These are phyloP conservation scores for Gorgonomyces haynaldii DNA, from an alignment of 192 early-diverging fungal species.

Conservation along the genomic window DNA sequence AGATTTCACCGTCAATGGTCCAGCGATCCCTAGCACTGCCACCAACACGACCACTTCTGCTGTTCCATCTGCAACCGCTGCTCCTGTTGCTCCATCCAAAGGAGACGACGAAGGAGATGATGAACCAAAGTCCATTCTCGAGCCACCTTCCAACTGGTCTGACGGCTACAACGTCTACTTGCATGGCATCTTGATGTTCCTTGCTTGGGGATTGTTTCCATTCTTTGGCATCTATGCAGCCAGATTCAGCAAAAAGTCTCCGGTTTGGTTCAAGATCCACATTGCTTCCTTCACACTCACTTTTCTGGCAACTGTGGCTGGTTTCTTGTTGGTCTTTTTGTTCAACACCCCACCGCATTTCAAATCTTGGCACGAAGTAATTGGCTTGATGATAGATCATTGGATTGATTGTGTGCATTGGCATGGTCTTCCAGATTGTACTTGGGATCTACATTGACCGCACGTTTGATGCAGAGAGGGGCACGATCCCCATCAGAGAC, in stretches of 20 bases:
- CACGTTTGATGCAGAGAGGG: slow-evolving; percentile 10
- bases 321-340: not conserved
- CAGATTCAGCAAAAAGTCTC: slow-evolving; percentile 18
- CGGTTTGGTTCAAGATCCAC: slow-evolving; percentile 19
- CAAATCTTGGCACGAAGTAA: not conserved
- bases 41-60: no score
- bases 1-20: not conserved
- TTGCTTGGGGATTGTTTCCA: slow-evolving; percentile 20
- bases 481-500: slow-evolving; percentile 13
- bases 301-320: no score
- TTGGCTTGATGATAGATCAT: slow-evolving; percentile 11
- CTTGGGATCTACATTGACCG: slow-evolving; percentile 24
- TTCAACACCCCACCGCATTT: not conserved
- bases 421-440: slow-evolving; percentile 16
- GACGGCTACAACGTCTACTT: no score
- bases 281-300: no score
- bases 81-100: no score
- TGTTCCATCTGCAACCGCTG: no score
- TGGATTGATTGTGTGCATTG: slow-evolving; percentile 20
- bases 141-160: no score
- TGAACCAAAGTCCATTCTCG: no score
- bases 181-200: slow-evolving; percentile 15
- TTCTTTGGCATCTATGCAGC: slow-evolving; percentile 21
- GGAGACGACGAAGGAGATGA: no score
- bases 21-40: not conserved